phyloP scores from a whole-genome alignment of 1,139 yeast genomes.

The Debaryomyces coudertii region DNA sequence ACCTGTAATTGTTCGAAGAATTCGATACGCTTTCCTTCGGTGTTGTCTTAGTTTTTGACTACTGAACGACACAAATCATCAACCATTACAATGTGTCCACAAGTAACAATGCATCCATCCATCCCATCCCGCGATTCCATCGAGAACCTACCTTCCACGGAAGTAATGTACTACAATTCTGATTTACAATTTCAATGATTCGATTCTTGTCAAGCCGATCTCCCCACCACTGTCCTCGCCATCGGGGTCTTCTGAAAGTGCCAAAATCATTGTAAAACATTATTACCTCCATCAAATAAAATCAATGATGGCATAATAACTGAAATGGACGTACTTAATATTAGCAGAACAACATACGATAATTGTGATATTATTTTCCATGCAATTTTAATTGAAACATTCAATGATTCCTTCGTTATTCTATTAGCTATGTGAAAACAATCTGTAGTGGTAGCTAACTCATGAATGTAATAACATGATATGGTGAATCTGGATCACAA shows the following conservation, averaged over 20 bases:
- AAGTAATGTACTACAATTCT: slow-evolving; percentile 31
- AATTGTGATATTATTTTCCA: no score
- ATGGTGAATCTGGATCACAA: slow-evolving; percentile 14
- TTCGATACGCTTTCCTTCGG: slow-evolving; percentile 34
- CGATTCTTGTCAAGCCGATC: slow-evolving; percentile 11
- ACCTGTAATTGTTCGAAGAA: slow-evolving; percentile 45
- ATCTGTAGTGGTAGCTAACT: slow-evolving; percentile 22
- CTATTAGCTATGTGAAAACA: slow-evolving; percentile 14
- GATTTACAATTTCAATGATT: slow-evolving; percentile 19
- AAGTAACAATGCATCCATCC: slow-evolving; percentile 48
- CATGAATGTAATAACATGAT: slow-evolving; percentile 17
- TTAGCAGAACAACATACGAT: slow-evolving; percentile 37
- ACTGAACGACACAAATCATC: slow-evolving; percentile 48
- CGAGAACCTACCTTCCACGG: slow-evolving; percentile 38
- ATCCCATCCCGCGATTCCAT: slow-evolving; percentile 30
- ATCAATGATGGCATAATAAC: slow-evolving; percentile 37
- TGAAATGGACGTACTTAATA: slow-evolving; percentile 23
- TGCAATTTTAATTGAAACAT: no score
- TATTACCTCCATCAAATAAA: slow-evolving; percentile 49
- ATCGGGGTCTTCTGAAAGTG: no score
- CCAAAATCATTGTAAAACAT: slow-evolving; percentile 40
- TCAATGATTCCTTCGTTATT: background rate
- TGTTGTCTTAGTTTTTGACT: slow-evolving; percentile 29
- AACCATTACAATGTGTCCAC: slow-evolving; percentile 59
- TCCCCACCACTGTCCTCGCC: slow-evolving; percentile 5